Base-by-base conservation (phyloP, 2,329 filamentous ascomycete genomes). In the Xylaria sp. region DNA sequence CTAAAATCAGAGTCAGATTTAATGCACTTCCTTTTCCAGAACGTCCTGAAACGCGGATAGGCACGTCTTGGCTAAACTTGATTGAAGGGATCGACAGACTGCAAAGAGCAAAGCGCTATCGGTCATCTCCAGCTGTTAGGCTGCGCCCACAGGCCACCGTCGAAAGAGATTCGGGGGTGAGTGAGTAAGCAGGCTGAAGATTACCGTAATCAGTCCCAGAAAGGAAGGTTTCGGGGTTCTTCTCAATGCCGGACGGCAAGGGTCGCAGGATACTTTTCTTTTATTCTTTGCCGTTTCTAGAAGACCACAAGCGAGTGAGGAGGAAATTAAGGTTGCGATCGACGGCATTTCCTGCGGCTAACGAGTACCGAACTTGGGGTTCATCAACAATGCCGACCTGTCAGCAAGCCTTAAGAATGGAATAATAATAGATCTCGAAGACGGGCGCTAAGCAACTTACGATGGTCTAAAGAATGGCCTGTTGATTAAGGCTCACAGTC, bases 11-110 rank as follows among this genome's bases (percentile, higher is more conserved):
- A 44, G 65, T 68, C 50, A 68, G 56, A 52, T 39, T 63, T 55
- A 67, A 70, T 70, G 64, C 65, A 37, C 60, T 67, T 70, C 69
- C 69, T 69, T 23, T 23, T 71, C 69, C 58, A 71, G 66, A 71
- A 69, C 39, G 66, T 56, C 66, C 66, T 71, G 69, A 69, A 70
- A 70, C 68, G 60, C 64, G 65, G 68, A 65, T 57, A 48, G 44
- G 37, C 58, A 44, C 28, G 55, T 57, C 65, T 57, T 48, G 32
- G 58, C 67, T 32, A 57, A 57, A 52, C 62, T 58, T 58, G 52
- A 55, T 50, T 41, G 57, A 61, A 52, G 54, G 48, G 67, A 70
- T 67, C 68, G 57, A 57, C 64, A 54, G 60, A 34, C 61, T 65
- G 61, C 46, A 67, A 70, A 54, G 48, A 64, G 59, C 54, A 56